Base-by-base conservation (phyloP, 768 basidiomycete species). In the Cystofilobasidium macerans region DNA sequence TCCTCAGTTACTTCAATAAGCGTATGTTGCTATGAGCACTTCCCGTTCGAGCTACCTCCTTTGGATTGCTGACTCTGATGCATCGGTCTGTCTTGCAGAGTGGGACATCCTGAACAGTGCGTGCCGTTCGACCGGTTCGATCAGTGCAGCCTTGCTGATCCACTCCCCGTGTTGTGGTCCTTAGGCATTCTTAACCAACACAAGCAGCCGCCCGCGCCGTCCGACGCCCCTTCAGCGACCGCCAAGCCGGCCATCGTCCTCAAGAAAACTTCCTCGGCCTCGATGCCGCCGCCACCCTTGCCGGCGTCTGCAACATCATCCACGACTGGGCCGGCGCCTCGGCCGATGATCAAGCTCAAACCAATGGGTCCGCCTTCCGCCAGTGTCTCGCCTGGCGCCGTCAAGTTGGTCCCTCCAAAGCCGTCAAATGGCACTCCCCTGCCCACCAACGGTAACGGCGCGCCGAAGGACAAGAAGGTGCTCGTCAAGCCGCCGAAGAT, bases 71-170 rank as follows among this genome's bases (percentile, higher is more conserved):
- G 42, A 43, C 30, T 47, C 14, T 24, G 36, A 20, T 30, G 0
- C n/a, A n/a, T n/a, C n/a, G n/a, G n/a, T n/a, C n/a, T n/a, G n/a
- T n/a, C n/a, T n/a, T n/a, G n/a, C 68, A 94, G 91, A 86, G 76
- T 98, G 94, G 94, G 78, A 81, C 16, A 84, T 88, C 58, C 87
- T 88, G 74, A 86, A 85, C 75, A 87, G 89, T 77, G 90, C 88
- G 0, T 78, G 65, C 32, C 54, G 66, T 58, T 67, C 35, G 26
- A 14, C 47, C 47, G 62, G 20, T 51, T 43, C 35, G 58, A 70
- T 20, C 57, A 28, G 3, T 57, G 40, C 12, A 13, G 42, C 42
- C 42, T 14, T 42, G 42, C 42, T 42, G 42, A 42, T 20, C 36
- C 36, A 14, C 7, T 38, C 36, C 36, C 42, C 16, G 3, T 42